Conservation (phyloP, 163 green algal species). For the Scenedesmus sp. region DNA sequence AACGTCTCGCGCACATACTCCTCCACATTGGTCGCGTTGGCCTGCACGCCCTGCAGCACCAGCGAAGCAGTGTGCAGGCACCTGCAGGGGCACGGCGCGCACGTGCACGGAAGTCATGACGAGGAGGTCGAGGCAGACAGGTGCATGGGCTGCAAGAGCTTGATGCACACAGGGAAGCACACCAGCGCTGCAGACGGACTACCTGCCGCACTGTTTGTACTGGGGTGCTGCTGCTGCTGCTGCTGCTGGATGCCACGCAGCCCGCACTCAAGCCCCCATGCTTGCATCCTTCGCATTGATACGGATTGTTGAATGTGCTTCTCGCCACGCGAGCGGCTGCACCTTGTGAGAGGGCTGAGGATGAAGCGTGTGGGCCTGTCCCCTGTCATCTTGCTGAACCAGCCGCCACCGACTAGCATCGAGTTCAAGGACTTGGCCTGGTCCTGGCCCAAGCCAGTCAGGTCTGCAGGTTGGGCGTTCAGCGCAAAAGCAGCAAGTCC, state of each 20-base stretch:
- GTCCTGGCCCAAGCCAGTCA: constrained; percentile 65
- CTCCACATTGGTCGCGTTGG: constrained; percentile 64
- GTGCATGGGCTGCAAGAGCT: too few species aligned
- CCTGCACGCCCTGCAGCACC: constrained; percentile 54
- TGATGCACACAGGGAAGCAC: too few species aligned
- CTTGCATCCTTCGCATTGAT: too few species aligned
- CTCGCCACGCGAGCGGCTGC: too few species aligned
- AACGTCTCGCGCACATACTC: constrained; percentile 76
- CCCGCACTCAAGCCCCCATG: too few species aligned
- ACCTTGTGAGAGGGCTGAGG: constrained; percentile 68
- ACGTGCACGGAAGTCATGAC: neutral
- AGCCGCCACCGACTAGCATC: constrained; percentile 65
- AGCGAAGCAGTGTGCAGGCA: constrained; percentile 68
- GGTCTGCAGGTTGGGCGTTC: constrained; percentile 50
- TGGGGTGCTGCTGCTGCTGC: too few species aligned
- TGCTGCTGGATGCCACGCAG: too few species aligned
- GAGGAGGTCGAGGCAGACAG: neutral
- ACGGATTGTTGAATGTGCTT: too few species aligned
- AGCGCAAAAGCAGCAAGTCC: neutral
- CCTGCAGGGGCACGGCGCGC: constrained; percentile 17
- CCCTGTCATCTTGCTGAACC: constrained; percentile 65
- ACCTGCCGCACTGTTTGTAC: too few species aligned
- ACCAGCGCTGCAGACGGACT: too few species aligned
- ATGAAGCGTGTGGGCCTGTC: constrained; percentile 52
- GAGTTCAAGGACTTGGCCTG: constrained; percentile 69